Evolutionary conservation across 148 eudicot genomes (phyloP), one percentile per base, ranked within the genome.

Genomic region (Fagopyrum homotropicum): DNA sequence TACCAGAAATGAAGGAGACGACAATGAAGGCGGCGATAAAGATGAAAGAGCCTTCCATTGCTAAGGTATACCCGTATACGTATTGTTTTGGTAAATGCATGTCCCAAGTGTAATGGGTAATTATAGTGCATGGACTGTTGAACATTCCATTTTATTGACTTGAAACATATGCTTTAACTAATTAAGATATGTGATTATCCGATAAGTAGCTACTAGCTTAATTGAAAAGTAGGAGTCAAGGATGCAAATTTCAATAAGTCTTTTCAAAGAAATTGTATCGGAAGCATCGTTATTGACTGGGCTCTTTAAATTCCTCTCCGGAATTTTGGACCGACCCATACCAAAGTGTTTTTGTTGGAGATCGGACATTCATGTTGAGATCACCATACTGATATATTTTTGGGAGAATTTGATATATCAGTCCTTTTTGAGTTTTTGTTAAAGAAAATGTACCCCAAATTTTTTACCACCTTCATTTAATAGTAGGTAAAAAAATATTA

Each of bases 391-490:
- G n/a, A n/a, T n/a, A n/a, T n/a, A n/a, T n/a, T n/a, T n/a, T n/a
- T n/a, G n/a, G n/a, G n/a, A n/a, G n/a, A n/a, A n/a, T n/a, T n/a
- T n/a, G n/a, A n/a, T n/a, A n/a, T n/a, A n/a, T n/a, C n/a, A n/a
- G n/a, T n/a, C 68, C 68, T 29, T 60, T 56, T 60, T 26, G 68
- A 64, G 45, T 5, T 64, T 45, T 45, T 35, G 70, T 64, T 45
- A 64, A 64, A 15, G 52, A 71, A 22, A n/a, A n/a, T n/a, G n/a
- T n/a, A n/a, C n/a, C n/a, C n/a, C n/a, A n/a, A n/a, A n/a, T n/a
- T n/a, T n/a, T n/a, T n/a, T n/a, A n/a, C n/a, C n/a, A n/a, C n/a
- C n/a, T n/a, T n/a, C n/a, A n/a, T n/a, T n/a, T n/a, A n/a, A n/a
- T n/a, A n/a, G n/a, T n/a, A n/a, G n/a, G n/a, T n/a, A n/a, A n/a